phyloP scores from a whole-genome alignment of 352 stramenopile genomes.

The Phytophthora vignae region DNA sequence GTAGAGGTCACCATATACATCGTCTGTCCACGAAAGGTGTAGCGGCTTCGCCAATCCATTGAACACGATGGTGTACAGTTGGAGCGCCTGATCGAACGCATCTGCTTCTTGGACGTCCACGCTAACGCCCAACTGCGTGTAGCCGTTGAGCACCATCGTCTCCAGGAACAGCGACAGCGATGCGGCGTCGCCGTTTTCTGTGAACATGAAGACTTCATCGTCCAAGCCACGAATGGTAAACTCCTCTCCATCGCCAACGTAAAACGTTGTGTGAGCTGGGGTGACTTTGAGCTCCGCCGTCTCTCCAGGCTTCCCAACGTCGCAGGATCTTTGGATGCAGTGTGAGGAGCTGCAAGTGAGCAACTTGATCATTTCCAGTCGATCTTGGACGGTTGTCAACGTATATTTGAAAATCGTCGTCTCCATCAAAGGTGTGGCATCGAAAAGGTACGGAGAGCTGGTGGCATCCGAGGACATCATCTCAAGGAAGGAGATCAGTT shows the following conservation, averaged over 20 bases:
- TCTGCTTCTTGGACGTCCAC: not conserved
- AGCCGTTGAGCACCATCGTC: not conserved
- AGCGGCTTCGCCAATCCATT: not conserved
- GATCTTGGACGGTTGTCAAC: not conserved
- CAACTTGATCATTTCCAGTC: not conserved
- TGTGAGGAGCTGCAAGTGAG: not conserved
- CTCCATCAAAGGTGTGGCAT: not conserved
- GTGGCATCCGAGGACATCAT: not conserved
- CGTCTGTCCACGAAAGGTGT: not conserved
- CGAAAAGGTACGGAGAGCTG: not conserved
- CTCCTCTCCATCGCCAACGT: not conserved
- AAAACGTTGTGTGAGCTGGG: not conserved
- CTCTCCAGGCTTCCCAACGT: not conserved
- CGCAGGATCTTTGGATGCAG: not conserved
- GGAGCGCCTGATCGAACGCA: not conserved
- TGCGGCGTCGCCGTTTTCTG: not conserved
- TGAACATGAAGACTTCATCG: not conserved
- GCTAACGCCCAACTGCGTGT: not conserved
- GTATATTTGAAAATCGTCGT: not conserved
- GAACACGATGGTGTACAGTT: not conserved
- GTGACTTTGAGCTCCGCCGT: not conserved
- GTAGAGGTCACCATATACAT: not conserved
- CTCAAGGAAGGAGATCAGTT: not conserved
- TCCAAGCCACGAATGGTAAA: not conserved
- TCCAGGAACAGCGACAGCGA: not conserved